These are phyloP conservation scores for Colletotrichum melonis DNA, from an alignment of 2,329 filamentous ascomycete species.

Conservation along the genomic window DNA sequence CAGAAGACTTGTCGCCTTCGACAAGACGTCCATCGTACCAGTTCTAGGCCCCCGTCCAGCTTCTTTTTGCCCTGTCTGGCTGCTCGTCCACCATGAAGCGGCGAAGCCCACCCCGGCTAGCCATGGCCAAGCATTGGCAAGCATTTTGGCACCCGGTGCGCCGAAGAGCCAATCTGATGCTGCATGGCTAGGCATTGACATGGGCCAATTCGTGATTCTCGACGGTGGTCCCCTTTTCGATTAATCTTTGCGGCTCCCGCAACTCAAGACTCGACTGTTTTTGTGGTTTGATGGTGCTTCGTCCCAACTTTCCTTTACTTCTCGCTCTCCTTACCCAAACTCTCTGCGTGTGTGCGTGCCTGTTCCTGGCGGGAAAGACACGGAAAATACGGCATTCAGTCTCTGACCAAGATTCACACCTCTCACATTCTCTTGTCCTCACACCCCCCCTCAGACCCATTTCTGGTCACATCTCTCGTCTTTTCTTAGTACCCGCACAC, in stretches of 20 bases:
- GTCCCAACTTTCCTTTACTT: constrained; percentile 23
- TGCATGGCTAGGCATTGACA: constrained; percentile 11
- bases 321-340: constrained; percentile 10
- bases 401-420: constrained; percentile 20
- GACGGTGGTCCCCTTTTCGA: constrained; percentile 6
- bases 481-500: constrained; percentile 28
- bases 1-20: background rate
- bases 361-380: background rate
- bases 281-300: constrained; percentile 13
- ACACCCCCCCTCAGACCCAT: background rate
- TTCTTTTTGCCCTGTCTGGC: background rate
- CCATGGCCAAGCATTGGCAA: constrained; percentile 4
- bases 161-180: constrained; percentile 4
- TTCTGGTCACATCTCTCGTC: constrained; percentile 16
- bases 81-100: background rate
- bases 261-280: constrained; percentile 3
- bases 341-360: background rate
- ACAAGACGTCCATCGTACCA: constrained; percentile 33
- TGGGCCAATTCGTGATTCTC: background rate
- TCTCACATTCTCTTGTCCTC: constrained; percentile 15
- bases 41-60: background rate
- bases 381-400: constrained; percentile 27
- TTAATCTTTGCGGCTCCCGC: constrained; percentile 5
- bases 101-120: background rate
- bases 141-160: constrained; percentile 2